Evolutionary conservation across 148 eudicot species (phyloP).

Genomic region (Linanthus parryae): DNA sequence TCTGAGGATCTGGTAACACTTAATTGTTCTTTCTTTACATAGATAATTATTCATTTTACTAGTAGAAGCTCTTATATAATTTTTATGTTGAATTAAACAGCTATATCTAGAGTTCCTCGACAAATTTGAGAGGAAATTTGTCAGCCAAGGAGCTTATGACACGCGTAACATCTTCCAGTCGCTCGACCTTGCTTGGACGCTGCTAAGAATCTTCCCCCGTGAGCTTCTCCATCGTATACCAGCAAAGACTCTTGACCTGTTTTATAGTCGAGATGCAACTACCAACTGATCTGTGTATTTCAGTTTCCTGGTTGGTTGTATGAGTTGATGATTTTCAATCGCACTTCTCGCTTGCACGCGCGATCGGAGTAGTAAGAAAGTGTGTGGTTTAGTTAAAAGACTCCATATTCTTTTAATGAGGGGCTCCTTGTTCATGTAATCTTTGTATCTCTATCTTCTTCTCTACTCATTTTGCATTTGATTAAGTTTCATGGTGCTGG

Average conservation of each 20-base stretch:
- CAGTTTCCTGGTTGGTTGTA: slow-evolving; percentile 5
- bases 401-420: too few relatives aligned
- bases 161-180: slow-evolving; percentile 96
- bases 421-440: too few relatives aligned
- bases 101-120: slow-evolving; percentile 90
- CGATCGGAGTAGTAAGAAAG: too few relatives aligned
- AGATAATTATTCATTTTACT: too few relatives aligned
- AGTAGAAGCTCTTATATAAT: too few relatives aligned
- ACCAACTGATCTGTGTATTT: slow-evolving; percentile 13
- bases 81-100: too few relatives aligned
- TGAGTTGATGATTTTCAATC: too few relatives aligned
- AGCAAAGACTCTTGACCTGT: slow-evolving; percentile 94
- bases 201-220: slow-evolving; percentile 92
- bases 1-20: slow-evolving; percentile 84
- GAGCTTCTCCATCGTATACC: slow-evolving; percentile 99
- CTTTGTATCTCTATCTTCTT: too few relatives aligned
- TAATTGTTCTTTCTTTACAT: background rate
- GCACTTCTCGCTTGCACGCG: too few relatives aligned
- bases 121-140: slow-evolving; percentile 97
- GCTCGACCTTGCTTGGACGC: slow-evolving; percentile 95
- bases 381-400: too few relatives aligned
- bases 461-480: too few relatives aligned
- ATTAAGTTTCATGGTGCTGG: too few relatives aligned
- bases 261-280: slow-evolving; percentile 82
- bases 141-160: slow-evolving; percentile 95